These are phyloP conservation scores for Suillus americanus DNA, from an alignment of 768 basidiomycete genomes.

Conservation along the genomic window DNA sequence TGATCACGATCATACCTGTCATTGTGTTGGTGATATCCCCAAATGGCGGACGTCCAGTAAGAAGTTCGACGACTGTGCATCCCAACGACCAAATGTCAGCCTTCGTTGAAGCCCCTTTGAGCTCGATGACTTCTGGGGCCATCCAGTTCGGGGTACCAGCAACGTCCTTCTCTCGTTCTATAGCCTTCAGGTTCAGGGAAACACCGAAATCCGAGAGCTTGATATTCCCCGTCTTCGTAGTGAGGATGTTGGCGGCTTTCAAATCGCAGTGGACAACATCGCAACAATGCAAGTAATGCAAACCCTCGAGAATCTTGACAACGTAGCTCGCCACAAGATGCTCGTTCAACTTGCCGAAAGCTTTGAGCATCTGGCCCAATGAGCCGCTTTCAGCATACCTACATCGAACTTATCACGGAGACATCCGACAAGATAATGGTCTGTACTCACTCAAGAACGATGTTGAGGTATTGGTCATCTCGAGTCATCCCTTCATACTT, in stretches of 20 bases:
- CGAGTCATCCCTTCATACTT: constrained; percentile 96
- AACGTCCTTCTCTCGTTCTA: constrained; percentile 84
- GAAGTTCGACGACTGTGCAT: constrained; percentile 91
- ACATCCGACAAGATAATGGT: constrained; percentile 13
- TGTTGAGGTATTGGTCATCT: constrained; percentile 85
- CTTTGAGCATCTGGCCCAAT: constrained; percentile 86
- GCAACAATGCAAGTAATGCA: constrained; percentile 87
- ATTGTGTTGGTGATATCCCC: constrained; percentile 86
- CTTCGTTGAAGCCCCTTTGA: constrained; percentile 90
- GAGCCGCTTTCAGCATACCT: constrained; percentile 98
- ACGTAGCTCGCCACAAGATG: constrained; percentile 89
- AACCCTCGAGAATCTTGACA: constrained; percentile 93
- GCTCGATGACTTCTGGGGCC: constrained; percentile 97
- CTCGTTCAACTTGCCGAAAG: constrained; percentile 94
- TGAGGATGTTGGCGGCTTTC: constrained; percentile 98
- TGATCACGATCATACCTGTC: constrained; percentile 60
- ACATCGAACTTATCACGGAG: constrained; percentile 15
- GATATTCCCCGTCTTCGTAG: constrained; percentile 95
- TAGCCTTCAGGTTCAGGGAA: constrained; percentile 89
- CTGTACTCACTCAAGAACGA: constrained; percentile 84
- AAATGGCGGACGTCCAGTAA: constrained; percentile 92
- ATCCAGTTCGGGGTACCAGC: constrained; percentile 99
- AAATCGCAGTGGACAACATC: constrained; percentile 97
- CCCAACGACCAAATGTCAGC: constrained; percentile 96
- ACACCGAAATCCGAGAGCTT: constrained; percentile 98